These are phyloP conservation scores for Aspergillus sp. DNA, from an alignment of 2,329 filamentous ascomycete genomes.

Conservation along the genomic window DNA sequence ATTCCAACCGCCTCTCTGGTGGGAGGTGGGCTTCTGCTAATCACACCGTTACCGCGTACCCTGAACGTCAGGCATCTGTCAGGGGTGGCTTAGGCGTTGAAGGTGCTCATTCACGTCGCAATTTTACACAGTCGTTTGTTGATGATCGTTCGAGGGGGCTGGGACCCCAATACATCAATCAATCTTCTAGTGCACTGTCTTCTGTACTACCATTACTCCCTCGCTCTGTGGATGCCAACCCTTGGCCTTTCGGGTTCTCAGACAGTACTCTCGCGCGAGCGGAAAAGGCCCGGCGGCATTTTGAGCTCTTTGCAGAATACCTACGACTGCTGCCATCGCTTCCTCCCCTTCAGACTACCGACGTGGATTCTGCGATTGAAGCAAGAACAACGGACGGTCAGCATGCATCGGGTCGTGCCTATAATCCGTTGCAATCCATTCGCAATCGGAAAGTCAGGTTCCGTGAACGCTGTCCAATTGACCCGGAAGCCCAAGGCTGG, in stretches of 20 bases:
- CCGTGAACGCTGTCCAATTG: slow-evolving; percentile 71
- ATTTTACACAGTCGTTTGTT: slow-evolving; percentile 24
- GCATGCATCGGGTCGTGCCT: slow-evolving; percentile 61
- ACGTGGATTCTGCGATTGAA: slow-evolving; percentile 12
- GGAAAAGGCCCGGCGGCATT: slow-evolving; percentile 78
- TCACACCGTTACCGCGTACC: slow-evolving; percentile 19
- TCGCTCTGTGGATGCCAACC: slow-evolving; percentile 26
- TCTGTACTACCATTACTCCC: slow-evolving; percentile 30
- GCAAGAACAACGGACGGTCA: slow-evolving; percentile 29
- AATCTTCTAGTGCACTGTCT: slow-evolving; percentile 15
- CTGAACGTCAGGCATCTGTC: slow-evolving; percentile 20
- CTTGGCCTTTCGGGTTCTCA: slow-evolving; percentile 59
- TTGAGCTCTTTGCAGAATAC: slow-evolving; percentile 85
- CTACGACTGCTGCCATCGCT: slow-evolving; percentile 74
- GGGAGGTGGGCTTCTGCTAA: slow-evolving; percentile 33
- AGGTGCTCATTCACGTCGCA: slow-evolving; percentile 16
- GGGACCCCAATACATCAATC: slow-evolving; percentile 8
- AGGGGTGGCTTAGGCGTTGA: slow-evolving; percentile 14
- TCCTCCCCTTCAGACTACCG: slow-evolving; percentile 59
- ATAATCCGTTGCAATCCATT: slow-evolving; percentile 91
- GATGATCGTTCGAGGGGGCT: slow-evolving; percentile 21
- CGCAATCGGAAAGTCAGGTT: slow-evolving; percentile 84
- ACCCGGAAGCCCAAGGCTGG: slow-evolving; percentile 75
- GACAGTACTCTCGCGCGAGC: slow-evolving; percentile 76
- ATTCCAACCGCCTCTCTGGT: slow-evolving; percentile 49